Percentiles rank a stretch among this genome's conserved stretches.
These are phyloP conservation scores for Phytophthora litchii DNA, from an alignment of 352 stramenopile genomes.

Conservation along the genomic window DNA sequence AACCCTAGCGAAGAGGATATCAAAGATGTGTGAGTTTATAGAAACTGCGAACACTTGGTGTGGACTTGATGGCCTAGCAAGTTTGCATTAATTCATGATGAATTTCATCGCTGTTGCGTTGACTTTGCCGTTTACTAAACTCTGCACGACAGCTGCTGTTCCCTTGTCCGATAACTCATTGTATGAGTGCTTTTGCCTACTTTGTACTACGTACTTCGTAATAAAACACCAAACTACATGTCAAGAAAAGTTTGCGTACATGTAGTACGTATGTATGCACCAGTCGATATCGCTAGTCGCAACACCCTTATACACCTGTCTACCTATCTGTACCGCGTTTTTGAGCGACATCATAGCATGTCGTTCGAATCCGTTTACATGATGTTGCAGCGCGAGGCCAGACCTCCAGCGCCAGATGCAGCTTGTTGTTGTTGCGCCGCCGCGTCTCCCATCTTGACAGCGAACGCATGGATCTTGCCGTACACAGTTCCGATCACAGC, in stretches of 20 bases:
- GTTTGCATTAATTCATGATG: background rate
- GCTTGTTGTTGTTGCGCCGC: slow-evolving; percentile 46
- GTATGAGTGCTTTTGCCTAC: too few species aligned
- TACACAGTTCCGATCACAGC: slow-evolving; percentile 58
- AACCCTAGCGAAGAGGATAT: slow-evolving; percentile 3
- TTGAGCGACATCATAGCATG: background rate
- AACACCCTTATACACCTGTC: slow-evolving; percentile 21
- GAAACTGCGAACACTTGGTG: background rate
- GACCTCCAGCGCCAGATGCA: slow-evolving; percentile 34
- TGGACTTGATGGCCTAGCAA: background rate
- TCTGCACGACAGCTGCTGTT: background rate
- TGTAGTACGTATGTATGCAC: too few species aligned
- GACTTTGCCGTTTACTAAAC: slow-evolving; percentile 6
- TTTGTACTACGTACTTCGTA: too few species aligned
- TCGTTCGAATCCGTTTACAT: slow-evolving; percentile 54
- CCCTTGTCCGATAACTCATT: too few species aligned
- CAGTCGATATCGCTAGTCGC: slow-evolving; percentile 24
- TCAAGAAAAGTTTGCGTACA: too few species aligned
- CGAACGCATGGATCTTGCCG: slow-evolving; percentile 72
- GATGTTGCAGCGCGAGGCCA: slow-evolving; percentile 63
- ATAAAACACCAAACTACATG: background rate
- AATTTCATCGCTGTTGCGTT: background rate
- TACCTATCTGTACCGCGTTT: slow-evolving; percentile 23
- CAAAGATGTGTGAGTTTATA: slow-evolving; percentile 10
- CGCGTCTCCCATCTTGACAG: slow-evolving; percentile 71